Conservation (phyloP, 1,139 yeast species). For the Magnusiomyces ingens region DNA sequence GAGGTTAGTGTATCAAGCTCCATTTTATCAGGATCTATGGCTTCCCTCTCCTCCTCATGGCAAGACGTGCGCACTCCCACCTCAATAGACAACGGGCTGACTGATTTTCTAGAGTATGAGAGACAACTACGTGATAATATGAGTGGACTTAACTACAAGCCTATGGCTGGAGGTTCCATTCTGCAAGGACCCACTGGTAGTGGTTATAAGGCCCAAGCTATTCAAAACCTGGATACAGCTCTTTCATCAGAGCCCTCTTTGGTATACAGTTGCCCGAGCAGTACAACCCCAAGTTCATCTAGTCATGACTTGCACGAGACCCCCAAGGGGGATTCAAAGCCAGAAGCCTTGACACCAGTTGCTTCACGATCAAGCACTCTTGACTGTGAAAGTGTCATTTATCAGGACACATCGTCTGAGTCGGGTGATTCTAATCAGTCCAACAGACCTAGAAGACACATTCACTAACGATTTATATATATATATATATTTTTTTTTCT, state of each 20-base stretch:
- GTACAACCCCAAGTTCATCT: neutral
- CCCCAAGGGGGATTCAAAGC: neutral
- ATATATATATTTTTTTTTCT: neutral
- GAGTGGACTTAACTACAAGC: neutral
- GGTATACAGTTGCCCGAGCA: neutral
- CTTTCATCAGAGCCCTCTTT: neutral
- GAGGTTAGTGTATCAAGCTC: neutral
- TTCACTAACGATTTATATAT: slow-evolving; percentile 1
- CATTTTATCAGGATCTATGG: neutral
- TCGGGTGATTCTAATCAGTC: neutral
- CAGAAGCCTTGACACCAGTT: neutral
- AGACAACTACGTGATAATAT: neutral
- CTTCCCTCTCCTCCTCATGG: neutral
- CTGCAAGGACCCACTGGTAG: neutral
- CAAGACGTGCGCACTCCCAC: neutral
- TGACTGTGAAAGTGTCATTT: neutral
- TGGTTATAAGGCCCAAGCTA: too few relatives aligned
- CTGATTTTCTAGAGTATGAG: neutral
- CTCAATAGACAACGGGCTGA: neutral
- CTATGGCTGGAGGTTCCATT: neutral
- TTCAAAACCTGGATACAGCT: too few relatives aligned
- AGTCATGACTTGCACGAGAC: neutral
- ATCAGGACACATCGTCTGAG: neutral
- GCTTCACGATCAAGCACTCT: neutral
- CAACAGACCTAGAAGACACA: neutral